A percentile compares a stretch with the other conserved stretches of the same genome.
These are phyloP conservation scores for Marasmius sp. DNA, from an alignment of 1,284 basidiomycete species.

Conservation along the genomic window DNA sequence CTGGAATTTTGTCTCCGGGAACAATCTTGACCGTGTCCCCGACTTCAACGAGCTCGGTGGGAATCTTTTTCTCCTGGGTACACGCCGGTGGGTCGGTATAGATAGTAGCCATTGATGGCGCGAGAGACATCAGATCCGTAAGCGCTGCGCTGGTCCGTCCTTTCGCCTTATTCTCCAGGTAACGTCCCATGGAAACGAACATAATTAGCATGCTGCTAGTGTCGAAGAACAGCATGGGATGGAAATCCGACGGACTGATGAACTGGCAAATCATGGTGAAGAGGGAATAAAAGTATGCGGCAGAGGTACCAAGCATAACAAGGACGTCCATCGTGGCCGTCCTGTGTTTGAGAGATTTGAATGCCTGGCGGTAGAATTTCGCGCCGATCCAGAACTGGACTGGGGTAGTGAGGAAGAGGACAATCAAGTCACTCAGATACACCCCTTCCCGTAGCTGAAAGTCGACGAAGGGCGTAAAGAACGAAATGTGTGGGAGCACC, in stretches of 20 bases:
- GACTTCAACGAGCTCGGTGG: slow-evolving; percentile 93
- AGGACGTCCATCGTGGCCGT: slow-evolving; percentile 97
- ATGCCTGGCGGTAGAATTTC: slow-evolving; percentile 89
- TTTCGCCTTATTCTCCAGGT: slow-evolving; percentile 95
- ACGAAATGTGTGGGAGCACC: slow-evolving; percentile 77
- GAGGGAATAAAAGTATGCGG: slow-evolving; percentile 91
- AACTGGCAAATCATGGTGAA: slow-evolving; percentile 69
- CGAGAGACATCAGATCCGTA: slow-evolving; percentile 92
- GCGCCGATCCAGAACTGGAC: slow-evolving; percentile 91
- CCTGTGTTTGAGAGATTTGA: slow-evolving; percentile 87
- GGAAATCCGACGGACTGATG: slow-evolving; percentile 65
- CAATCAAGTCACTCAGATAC: slow-evolving; percentile 84
- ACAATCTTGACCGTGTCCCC: slow-evolving; percentile 94
- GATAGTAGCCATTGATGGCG: slow-evolving; percentile 94
- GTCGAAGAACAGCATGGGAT: slow-evolving; percentile 95
- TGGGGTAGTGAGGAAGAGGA: slow-evolving; percentile 84
- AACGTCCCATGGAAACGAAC: slow-evolving; percentile 94
- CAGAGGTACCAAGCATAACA: slow-evolving; percentile 92
- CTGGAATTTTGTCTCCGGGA: slow-evolving; percentile 95
- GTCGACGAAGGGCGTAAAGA: slow-evolving; percentile 50
- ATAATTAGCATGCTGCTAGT: slow-evolving; percentile 98
- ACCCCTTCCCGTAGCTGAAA: slow-evolving; percentile 61
- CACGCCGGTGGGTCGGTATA: slow-evolving; percentile 82
- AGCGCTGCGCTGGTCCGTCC: slow-evolving; percentile 96
- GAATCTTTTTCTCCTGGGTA: slow-evolving; percentile 85